These are phyloP conservation scores for Lanzia echinophila DNA, from an alignment of 2,329 filamentous ascomycete genomes.

Conservation along the genomic window DNA sequence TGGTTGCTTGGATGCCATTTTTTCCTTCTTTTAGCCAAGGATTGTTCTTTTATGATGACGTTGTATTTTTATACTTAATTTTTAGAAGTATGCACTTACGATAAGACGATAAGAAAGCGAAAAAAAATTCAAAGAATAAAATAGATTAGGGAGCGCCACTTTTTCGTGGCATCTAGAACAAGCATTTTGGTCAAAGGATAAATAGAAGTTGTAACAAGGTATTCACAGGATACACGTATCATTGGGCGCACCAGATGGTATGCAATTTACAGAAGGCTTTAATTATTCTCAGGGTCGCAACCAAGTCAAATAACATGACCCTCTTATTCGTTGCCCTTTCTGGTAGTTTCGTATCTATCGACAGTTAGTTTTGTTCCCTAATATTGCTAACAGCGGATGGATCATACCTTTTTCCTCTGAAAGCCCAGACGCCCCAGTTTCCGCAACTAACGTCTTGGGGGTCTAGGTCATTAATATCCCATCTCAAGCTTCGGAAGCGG, in stretches of 20 bases:
- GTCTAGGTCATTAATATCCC: constrained; percentile 95
- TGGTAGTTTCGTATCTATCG: constrained; percentile 30
- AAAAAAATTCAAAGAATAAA: neutral
- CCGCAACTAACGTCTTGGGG: constrained; percentile 90
- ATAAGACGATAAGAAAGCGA: no score
- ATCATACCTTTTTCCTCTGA: constrained; percentile 86
- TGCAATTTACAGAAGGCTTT: neutral
- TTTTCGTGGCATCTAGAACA: no score
- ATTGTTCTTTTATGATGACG: constrained; percentile 6
- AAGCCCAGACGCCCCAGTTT: constrained; percentile 96
- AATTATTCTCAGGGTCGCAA: no score
- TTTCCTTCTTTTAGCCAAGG: neutral
- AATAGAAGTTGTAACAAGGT: neutral
- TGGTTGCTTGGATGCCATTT: constrained; percentile 5
- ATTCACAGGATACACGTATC: neutral
- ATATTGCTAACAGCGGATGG: neutral
- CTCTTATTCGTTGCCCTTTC: constrained; percentile 21
- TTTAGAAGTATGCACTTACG: neutral
- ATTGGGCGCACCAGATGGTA: neutral
- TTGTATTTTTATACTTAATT: neutral
- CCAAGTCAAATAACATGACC: neutral
- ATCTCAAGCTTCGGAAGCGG: constrained; percentile 82
- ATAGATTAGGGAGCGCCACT: no score
- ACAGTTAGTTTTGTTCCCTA: constrained; percentile 10
- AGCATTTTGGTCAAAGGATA: constrained; percentile 19